Conservation (phyloP, 495 filamentous ascomycete genomes). For the Baudoinia panamericana region DNA sequence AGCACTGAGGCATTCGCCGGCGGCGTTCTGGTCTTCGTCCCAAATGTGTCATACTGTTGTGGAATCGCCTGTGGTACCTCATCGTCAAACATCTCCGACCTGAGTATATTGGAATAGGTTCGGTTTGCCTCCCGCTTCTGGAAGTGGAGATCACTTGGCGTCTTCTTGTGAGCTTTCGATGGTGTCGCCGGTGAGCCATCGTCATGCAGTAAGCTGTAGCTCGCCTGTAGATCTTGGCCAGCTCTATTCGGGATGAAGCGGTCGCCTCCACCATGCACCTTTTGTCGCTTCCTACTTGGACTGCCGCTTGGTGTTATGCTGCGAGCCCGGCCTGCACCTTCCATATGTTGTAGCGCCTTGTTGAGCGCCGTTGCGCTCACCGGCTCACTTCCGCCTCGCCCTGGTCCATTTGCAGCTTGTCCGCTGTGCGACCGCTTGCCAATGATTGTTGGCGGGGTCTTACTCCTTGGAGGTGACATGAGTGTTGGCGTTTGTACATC, state of each 20-base stretch:
- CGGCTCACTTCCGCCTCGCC: constrained; percentile 38
- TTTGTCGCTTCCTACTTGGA: constrained; percentile 74
- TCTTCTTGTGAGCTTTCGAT: constrained; percentile 67
- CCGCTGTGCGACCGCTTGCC: constrained; percentile 31
- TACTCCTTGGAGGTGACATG: constrained; percentile 33
- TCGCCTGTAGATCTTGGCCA: constrained; percentile 83
- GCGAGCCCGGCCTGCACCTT: constrained; percentile 45
- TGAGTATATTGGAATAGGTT: constrained; percentile 77
- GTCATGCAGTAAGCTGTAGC: constrained; percentile 79
- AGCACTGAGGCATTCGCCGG: constrained; percentile 50
- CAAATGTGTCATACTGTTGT: constrained; percentile 50
- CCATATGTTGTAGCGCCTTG: constrained; percentile 50
- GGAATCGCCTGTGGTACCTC: constrained; percentile 73
- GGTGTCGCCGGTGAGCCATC: constrained; percentile 82
- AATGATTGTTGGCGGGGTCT: constrained; percentile 32
- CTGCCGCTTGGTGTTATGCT: constrained; percentile 62
- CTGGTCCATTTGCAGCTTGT: constrained; percentile 17
- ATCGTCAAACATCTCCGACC: constrained; percentile 79
- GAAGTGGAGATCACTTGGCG: constrained; percentile 82
- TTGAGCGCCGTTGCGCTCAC: constrained; percentile 49
- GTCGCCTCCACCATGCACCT: constrained; percentile 58
- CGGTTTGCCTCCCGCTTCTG: constrained; percentile 89
- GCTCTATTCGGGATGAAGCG: constrained; percentile 93
- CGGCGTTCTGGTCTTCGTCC: constrained; percentile 63
- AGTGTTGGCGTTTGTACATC: constrained; percentile 21